Evolutionary conservation across 2,329 filamentous ascomycete species (phyloP), one percentile per base, ranked within the genome.

Genomic region (Ascochyta clinopodiicola): DNA sequence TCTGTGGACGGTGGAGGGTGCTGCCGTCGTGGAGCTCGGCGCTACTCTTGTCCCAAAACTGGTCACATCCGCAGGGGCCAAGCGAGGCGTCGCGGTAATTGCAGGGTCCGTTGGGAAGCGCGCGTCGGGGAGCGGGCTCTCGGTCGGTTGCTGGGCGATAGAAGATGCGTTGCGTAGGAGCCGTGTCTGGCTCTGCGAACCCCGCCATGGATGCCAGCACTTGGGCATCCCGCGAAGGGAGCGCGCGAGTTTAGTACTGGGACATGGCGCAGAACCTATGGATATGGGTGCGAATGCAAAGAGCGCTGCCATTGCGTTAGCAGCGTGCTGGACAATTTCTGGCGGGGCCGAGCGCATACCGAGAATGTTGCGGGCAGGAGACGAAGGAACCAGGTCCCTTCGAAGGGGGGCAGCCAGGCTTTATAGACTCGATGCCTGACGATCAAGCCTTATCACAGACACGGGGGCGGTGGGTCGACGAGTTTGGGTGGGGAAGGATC

Each of bases 41-140:
- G 43, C 68, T 75, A 39, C 59, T 45, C 44, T 69, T 70, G 56
- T 74, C 72, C 80, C 81, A 84, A 63, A 84, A 85, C 47, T 81
- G 78, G 54, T 76, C 75, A 69, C 83, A 85, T 39, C 82, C 82
- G 71, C 83, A 85, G n/a, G 69, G 67, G 36, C 81, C 79, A 35
- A 68, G 60, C 43, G 69, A 77, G 56, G 81, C 65, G 58, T 83
- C 79, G 63, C 79, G 80, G 69, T 77, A 82, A 66, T 82, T 81
- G 75, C 83, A 85, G 31, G 77, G 72, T 42, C 83, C 83, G 60
- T 70, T 77, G n/a, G 82, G 82, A 15, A 83, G 72, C 25, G 71
- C 66, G 55, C 61, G 67, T 57, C 65, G 67, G 55, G 68, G 62
- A 42, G 64, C 62, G 17, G 61, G 52, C 31, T 53, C 48, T 47